These are phyloP conservation scores for Wolfiporia cocos DNA, from an alignment of 1,284 basidiomycete genomes.

Conservation along the genomic window DNA sequence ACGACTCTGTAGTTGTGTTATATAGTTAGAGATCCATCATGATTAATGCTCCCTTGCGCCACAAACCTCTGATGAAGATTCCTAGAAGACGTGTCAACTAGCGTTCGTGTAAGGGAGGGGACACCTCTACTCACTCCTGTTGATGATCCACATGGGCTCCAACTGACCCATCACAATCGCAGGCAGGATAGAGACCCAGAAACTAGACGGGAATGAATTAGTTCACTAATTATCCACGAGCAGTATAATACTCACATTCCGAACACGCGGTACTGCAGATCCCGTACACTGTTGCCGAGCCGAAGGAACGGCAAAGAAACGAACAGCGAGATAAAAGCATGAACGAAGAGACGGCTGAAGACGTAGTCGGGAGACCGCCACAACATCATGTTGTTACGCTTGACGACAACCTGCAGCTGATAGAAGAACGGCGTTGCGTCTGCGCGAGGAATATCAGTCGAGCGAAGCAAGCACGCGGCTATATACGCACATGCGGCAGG, in stretches of 20 bases:
- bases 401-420: constrained; percentile 73
- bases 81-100: constrained; percentile 17
- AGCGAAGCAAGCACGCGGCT: not conserved
- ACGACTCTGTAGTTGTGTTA: constrained; percentile 56
- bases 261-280: constrained; percentile 85
- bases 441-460: constrained; percentile 20
- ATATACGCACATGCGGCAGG: constrained; percentile 9
- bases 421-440: constrained; percentile 76
- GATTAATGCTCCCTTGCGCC: too few species aligned
- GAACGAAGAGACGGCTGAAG: constrained; percentile 79
- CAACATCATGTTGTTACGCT: constrained; percentile 70
- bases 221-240: not conserved
- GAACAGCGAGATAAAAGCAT: constrained; percentile 72
- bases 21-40: too few species aligned
- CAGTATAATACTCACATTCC: constrained; percentile 44
- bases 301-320: constrained; percentile 84
- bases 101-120: not conserved
- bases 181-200: constrained; percentile 67
- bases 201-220: constrained; percentile 31
- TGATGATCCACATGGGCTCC: constrained; percentile 83
- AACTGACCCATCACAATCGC: constrained; percentile 78
- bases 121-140: constrained; percentile 42
- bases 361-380: constrained; percentile 84
- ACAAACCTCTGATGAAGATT: constrained; percentile 59
- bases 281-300: constrained; percentile 58